Evolutionary conservation across 202 grass and related monocot genomes (phyloP), one percentile per base, ranked within the genome.

Genomic region (Eragrostis tef): DNA sequence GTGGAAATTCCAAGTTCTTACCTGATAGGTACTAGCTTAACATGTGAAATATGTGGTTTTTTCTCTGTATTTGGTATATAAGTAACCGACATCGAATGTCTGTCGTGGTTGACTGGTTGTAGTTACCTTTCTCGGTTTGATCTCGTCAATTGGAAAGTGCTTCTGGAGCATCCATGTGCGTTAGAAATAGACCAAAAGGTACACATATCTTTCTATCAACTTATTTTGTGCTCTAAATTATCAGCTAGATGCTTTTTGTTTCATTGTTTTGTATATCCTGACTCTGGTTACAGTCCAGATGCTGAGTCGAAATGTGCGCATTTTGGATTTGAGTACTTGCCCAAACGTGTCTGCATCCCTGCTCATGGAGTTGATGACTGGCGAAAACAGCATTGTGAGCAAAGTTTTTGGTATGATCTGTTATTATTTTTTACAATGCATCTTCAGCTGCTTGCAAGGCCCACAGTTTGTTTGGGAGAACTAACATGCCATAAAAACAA

Each of bases 231-330:
- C 47, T 78, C 56, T 36, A 74, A 72, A 31, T n/a, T 79, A 69
- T 78, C 13, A 39, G 49, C 77, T 67, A 27, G 53, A 86, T 77
- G 42, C 29, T 77, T 82, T 82, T 20, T 44, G 16, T 85, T 80
- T 70, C 25, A 45, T 63, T 78, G n/a, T 64, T 86, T 83, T 84
- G 68, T 81, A 71, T 91, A 86, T 73, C 86, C 92, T 95, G 92
- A 98, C 95, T 89, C 78, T 98, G 86, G 90, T 95, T 90, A 98
- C 95, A 95, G 95, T 98, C 92, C 95, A 98, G 95, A 93, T 98
- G 77, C 84, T 88, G 88, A 94, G 82, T 83, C 88, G 82, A 86
- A 83, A 76, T 82, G 88, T 86, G 70, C 66, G 24, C 75, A 83
- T 93, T 81, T 85, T 91, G 83, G 92, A 98, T 90, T 71, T 95